Conservation (phyloP, 2,329 filamentous ascomycete species). For the Aureobasidium sp. region DNA sequence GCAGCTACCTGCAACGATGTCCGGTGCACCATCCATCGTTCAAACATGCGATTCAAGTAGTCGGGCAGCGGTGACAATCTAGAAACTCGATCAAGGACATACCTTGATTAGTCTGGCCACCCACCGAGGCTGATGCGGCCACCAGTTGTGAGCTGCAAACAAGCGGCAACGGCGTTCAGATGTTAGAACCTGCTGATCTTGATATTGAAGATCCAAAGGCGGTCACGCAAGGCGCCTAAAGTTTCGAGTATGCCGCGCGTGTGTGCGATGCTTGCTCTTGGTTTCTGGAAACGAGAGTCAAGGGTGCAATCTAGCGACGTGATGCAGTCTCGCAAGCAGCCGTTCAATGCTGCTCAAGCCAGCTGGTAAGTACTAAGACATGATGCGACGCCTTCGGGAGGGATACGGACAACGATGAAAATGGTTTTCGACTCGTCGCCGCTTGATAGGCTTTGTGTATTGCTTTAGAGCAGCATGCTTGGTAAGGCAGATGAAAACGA, state of each 20-base stretch:
- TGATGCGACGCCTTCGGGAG: background rate
- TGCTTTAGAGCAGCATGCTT: constrained; percentile 3
- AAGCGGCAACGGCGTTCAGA: constrained; percentile 7
- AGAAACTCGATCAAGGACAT: background rate
- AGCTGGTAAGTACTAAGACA: constrained; percentile 5
- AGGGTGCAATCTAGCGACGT: background rate
- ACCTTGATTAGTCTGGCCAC: constrained; percentile 2
- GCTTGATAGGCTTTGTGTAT: constrained; percentile 8
- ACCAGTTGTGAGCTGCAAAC: constrained; percentile 5
- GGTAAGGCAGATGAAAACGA: constrained; percentile 11
- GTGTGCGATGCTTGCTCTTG: constrained; percentile 3
- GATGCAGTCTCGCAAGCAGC: background rate
- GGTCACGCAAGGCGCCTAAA: constrained; percentile 11
- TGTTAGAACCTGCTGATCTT: constrained; percentile 11
- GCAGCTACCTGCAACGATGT: constrained; percentile 1
- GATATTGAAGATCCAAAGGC: background rate
- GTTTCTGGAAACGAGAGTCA: background rate
- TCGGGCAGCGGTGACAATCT: background rate
- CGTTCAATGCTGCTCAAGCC: constrained; percentile 10
- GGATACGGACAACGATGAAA: constrained; percentile 4
- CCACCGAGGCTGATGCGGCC: constrained; percentile 3
- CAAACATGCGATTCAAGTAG: constrained; percentile 2
- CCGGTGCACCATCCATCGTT: constrained; percentile 4
- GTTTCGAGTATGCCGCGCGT: constrained; percentile 4
- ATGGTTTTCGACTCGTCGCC: constrained; percentile 6